phyloP scores from a whole-genome alignment of 202 grass and related monocot genomes.

The Schoenoplectus triqueter region DNA sequence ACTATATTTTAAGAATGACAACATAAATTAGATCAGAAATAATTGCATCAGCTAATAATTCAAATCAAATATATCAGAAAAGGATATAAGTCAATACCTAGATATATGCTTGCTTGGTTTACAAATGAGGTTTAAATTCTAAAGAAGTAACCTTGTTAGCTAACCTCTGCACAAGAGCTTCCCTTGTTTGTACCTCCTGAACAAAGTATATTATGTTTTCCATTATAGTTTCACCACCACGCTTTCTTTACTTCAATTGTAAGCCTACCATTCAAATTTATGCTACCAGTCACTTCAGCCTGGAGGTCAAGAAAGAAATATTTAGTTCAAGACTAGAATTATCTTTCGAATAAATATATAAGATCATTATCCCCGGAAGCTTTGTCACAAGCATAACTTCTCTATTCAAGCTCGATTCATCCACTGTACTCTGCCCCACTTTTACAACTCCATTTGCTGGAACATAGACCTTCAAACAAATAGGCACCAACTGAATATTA shows the following conservation, averaged over 20 bases:
- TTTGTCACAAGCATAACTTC: constrained; percentile 96
- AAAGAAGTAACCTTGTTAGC: constrained; percentile 76
- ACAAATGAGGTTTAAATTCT: too few relatives aligned
- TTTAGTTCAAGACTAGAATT: constrained; percentile 13
- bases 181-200: constrained; percentile 89
- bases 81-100: too few relatives aligned
- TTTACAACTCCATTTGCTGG: constrained; percentile 91
- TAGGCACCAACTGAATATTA: constrained; percentile 29
- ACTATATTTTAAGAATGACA: too few relatives aligned
- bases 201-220: constrained; percentile 88
- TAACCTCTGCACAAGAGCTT: constrained; percentile 88
- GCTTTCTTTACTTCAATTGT: constrained; percentile 87
- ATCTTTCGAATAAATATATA: constrained; percentile 26
- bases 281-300: constrained; percentile 92
- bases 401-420: constrained; percentile 95
- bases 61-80: too few relatives aligned
- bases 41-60: too few relatives aligned
- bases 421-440: constrained; percentile 89
- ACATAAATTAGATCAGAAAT: too few relatives aligned
- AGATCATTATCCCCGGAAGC: constrained; percentile 70
- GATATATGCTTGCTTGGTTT: too few relatives aligned
- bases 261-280: constrained; percentile 94
- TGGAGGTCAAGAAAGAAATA: constrained; percentile 44
- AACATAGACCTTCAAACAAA: constrained; percentile 70
- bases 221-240: constrained; percentile 92